phyloP scores from a whole-genome alignment of 2,329 filamentous ascomycete species.

The Stachybotrys chlorohalonatus region DNA sequence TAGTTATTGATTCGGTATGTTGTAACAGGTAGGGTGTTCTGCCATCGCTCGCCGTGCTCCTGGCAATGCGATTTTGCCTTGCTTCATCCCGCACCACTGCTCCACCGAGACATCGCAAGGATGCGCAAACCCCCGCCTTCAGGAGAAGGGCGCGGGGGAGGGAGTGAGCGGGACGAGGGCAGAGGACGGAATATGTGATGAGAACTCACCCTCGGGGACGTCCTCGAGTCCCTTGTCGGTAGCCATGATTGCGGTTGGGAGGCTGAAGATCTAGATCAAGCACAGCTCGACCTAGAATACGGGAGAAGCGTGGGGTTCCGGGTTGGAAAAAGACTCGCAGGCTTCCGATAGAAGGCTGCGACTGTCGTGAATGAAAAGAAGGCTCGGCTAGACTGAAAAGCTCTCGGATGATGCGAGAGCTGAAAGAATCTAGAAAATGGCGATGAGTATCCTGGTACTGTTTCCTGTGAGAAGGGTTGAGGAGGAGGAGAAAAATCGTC shows the following conservation, averaged over 20 bases:
- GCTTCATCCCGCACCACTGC: conserved; percentile 7
- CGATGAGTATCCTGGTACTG: conserved; percentile 21
- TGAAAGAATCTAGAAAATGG: conserved; percentile 30
- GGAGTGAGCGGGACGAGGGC: neutral
- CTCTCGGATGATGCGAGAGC: conserved; percentile 37
- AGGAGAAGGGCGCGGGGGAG: neutral
- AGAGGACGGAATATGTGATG: conserved; percentile 1
- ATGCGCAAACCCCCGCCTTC: neutral
- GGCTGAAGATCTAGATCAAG: conserved; percentile 58
- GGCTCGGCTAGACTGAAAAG: conserved; percentile 35
- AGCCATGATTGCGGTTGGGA: conserved; percentile 86
- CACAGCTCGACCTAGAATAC: conserved; percentile 63
- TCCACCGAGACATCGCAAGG: neutral
- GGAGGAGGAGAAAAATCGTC: conserved; percentile 25
- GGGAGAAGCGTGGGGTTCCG: conserved; percentile 29
- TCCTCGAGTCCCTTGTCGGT: conserved; percentile 97
- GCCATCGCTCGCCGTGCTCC: conserved; percentile 1
- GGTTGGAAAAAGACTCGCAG: conserved; percentile 25
- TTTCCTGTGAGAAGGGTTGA: conserved; percentile 19
- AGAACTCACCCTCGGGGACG: conserved; percentile 78
- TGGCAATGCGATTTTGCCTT: conserved; percentile 4
- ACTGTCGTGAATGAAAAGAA: conserved; percentile 16
- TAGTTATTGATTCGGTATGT: conserved; percentile 7
- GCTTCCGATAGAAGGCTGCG: conserved; percentile 25
- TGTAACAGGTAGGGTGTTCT: neutral